Conservation (phyloP, 495 filamentous ascomycete genomes). For the Penicillium waksmanii region DNA sequence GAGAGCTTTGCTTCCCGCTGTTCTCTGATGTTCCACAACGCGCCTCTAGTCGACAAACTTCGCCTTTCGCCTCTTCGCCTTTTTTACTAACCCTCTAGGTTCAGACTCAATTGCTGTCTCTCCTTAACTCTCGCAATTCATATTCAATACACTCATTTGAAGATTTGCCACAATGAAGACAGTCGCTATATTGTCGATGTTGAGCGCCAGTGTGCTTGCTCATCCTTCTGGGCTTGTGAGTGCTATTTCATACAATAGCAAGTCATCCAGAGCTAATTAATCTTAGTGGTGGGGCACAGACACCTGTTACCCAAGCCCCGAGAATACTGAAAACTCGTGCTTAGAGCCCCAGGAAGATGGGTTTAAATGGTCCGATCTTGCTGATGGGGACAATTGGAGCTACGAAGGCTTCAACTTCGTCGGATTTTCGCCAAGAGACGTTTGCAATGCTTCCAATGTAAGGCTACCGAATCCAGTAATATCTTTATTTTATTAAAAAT, state of each 20-base stretch:
- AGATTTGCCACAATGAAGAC: conserved; percentile 20
- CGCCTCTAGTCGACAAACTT: conserved; percentile 18
- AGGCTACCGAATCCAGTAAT: conserved; percentile 18
- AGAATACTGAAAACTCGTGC: conserved; percentile 80
- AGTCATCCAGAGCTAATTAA: conserved; percentile 12
- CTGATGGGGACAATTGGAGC: conserved; percentile 57
- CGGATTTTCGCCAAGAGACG: conserved; percentile 66
- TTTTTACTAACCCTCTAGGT: conserved; percentile 2
- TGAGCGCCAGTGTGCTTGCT: conserved; percentile 30
- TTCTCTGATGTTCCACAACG: not conserved
- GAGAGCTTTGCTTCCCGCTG: not conserved
- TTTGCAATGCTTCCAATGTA: conserved; percentile 48
- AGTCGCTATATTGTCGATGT: conserved; percentile 28
- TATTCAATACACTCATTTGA: not conserved
- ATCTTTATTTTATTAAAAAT: not conserved
- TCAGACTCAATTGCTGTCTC: conserved; percentile 22
- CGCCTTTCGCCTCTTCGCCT: conserved; percentile 13
- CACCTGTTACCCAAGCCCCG: conserved; percentile 66
- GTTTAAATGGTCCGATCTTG: conserved; percentile 73
- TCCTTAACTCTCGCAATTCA: conserved; percentile 24
- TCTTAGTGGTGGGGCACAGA: conserved; percentile 60
- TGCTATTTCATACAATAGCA: not conserved
- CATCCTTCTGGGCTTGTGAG: conserved; percentile 39
- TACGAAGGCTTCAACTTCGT: conserved; percentile 74
- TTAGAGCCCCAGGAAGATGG: conserved; percentile 63